Conservation (phyloP, 441 rosid species). For the Geranium incanum region DNA sequence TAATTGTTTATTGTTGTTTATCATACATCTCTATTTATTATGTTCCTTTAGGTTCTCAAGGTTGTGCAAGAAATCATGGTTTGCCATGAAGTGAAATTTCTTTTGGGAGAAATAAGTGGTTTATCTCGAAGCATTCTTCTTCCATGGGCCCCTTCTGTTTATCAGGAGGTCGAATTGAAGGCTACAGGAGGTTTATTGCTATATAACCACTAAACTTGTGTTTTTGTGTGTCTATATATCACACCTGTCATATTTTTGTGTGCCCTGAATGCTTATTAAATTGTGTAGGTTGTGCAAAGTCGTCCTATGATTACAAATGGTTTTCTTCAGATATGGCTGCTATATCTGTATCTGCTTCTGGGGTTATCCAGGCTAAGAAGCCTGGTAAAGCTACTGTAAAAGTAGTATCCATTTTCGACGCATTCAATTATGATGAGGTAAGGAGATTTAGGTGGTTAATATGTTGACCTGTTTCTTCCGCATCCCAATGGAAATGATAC, state of each 20-base stretch:
- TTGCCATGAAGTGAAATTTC: slow-evolving; percentile 65
- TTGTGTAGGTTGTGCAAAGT: slow-evolving; percentile 70
- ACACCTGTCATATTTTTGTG: slow-evolving; percentile 18
- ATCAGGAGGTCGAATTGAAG: slow-evolving; percentile 77
- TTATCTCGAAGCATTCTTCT: slow-evolving; percentile 46
- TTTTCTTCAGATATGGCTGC: slow-evolving; percentile 64
- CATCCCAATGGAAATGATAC: too few species aligned
- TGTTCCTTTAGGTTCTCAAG: slow-evolving; percentile 54
- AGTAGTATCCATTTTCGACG: slow-evolving; percentile 70
- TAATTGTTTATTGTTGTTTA: background rate
- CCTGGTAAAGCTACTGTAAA: slow-evolving; percentile 79
- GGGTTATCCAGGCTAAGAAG: slow-evolving; percentile 78
- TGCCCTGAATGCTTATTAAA: slow-evolving; percentile 19
- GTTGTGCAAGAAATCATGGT: slow-evolving; percentile 71
- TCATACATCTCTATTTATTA: slow-evolving; percentile 11
- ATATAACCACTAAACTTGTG: slow-evolving; percentile 8
- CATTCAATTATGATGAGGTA: slow-evolving; percentile 89
- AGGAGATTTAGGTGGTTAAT: slow-evolving; percentile 13
- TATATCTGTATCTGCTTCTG: slow-evolving; percentile 63
- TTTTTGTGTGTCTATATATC: background rate
- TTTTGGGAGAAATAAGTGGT: slow-evolving; percentile 35
- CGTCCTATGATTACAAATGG: slow-evolving; percentile 83
- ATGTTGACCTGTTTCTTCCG: background rate
- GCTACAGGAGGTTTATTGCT: slow-evolving; percentile 66
- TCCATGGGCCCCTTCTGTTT: slow-evolving; percentile 80